phyloP scores from a whole-genome alignment of 2,329 filamentous ascomycete species.

The Teratosphaeria gauchensis region DNA sequence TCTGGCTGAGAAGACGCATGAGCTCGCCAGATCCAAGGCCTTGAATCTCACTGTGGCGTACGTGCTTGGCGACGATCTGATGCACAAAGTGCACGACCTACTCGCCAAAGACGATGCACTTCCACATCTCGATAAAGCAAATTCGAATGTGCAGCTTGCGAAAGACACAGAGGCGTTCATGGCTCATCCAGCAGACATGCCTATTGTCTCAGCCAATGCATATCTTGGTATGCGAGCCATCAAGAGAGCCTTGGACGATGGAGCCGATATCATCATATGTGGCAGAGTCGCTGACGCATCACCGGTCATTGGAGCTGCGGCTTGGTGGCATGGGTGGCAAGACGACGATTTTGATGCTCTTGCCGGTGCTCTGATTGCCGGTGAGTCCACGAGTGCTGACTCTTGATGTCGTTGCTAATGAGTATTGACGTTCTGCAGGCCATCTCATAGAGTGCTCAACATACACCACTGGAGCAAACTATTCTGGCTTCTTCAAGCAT shows the following conservation, averaged over 20 bases:
- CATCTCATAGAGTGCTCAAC: conserved; percentile 26
- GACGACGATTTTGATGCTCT: conserved; percentile 27
- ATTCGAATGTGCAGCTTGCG: conserved; percentile 12
- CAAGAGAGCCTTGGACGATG: conserved; percentile 27
- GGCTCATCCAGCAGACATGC: conserved; percentile 8
- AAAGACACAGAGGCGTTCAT: conserved; percentile 15
- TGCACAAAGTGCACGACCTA: conserved; percentile 11
- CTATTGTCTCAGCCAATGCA: conserved; percentile 22
- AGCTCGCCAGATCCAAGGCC: conserved; percentile 22
- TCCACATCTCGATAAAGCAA: conserved; percentile 15
- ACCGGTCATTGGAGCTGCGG: conserved; percentile 31
- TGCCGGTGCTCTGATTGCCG: conserved; percentile 29
- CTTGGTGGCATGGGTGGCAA: conserved; percentile 34
- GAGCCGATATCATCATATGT: conserved; percentile 33
- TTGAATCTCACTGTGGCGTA: conserved; percentile 36
- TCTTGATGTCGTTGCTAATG: conserved; percentile 29
- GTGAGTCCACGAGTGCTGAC: conserved; percentile 27
- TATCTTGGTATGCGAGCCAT: conserved; percentile 36
- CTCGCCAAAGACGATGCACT: conserved; percentile 9
- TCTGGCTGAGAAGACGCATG: conserved; percentile 37
- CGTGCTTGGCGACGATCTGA: conserved; percentile 33
- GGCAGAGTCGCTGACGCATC: conserved; percentile 33
- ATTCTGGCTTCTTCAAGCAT: conserved; percentile 33
- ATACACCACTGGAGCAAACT: conserved; percentile 32
- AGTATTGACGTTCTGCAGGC: conserved; percentile 26